These are phyloP conservation scores for Pseudonitzschia delicatissima DNA, from an alignment of 108 stramenopile species.

Conservation along the genomic window DNA sequence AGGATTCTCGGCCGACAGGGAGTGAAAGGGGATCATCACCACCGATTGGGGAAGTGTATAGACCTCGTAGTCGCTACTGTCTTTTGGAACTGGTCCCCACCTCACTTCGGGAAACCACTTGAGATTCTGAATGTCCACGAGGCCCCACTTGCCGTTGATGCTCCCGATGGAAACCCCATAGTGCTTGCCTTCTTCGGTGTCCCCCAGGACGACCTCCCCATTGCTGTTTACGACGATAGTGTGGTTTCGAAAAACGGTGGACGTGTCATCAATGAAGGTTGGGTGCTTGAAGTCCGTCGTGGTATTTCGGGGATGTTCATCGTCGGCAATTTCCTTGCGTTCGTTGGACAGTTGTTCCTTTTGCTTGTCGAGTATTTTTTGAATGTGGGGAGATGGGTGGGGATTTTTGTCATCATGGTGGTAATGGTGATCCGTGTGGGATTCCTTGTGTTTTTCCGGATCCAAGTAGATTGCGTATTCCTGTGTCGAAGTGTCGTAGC, in stretches of 20 bases:
- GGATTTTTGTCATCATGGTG: neutral
- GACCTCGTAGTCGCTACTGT: constrained; percentile 9
- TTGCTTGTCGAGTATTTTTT: neutral
- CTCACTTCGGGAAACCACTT: constrained; percentile 47
- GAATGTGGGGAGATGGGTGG: neutral
- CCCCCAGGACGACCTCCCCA: neutral
- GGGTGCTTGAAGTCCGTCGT: neutral
- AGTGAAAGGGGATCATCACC: constrained; percentile 57
- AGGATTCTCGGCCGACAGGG: constrained; percentile 48
- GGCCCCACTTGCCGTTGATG: constrained; percentile 58
- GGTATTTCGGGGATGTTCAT: neutral
- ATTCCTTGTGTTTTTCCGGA: neutral
- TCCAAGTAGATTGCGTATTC: constrained; percentile 19
- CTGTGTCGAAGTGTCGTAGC: constrained; percentile 14
- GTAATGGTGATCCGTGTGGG: neutral
- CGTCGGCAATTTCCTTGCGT: neutral
- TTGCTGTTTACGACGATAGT: neutral
- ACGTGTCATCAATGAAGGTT: neutral
- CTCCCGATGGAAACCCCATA: constrained; percentile 44
- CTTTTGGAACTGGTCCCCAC: neutral
- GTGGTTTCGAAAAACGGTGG: neutral
- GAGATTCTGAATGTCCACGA: constrained; percentile 22
- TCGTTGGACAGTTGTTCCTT: neutral
- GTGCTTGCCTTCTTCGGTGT: neutral
- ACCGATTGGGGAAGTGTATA: constrained; percentile 36